Conservation (phyloP, 176 grass and related monocot genomes). For the Carex parvula region DNA sequence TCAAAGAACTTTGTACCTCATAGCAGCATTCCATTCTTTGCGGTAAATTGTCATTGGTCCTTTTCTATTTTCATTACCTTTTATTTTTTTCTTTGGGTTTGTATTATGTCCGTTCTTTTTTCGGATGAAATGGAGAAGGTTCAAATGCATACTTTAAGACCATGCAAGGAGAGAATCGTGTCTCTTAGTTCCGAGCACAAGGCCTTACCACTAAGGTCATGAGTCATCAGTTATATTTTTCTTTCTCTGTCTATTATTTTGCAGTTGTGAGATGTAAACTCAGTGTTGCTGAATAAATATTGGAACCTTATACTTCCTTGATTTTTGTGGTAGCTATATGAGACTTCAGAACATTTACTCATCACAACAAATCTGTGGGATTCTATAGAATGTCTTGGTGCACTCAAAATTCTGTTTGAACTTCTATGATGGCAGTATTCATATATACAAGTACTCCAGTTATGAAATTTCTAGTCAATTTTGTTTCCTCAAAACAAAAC, state of each 20-base stretch:
- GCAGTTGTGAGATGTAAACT: not conserved
- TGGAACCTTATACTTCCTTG: not conserved
- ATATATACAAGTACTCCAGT: not conserved
- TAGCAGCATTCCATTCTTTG: no score
- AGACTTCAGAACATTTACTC: not conserved
- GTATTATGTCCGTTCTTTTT: not conserved
- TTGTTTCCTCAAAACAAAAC: not conserved
- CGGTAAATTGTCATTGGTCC: no score
- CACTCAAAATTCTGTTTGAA: not conserved
- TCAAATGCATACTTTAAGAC: not conserved
- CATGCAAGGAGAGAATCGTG: not conserved
- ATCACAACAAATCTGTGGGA: not conserved
- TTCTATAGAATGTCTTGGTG: not conserved
- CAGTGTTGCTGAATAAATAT: not conserved
- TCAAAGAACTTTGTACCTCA: no score
- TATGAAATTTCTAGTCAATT: not conserved
- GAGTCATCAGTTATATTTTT: not conserved
- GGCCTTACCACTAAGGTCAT: not conserved
- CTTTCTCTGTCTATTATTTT: not conserved
- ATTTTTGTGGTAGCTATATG: not conserved
- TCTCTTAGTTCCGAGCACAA: not conserved
- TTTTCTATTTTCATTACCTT: not conserved
- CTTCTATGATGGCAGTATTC: not conserved
- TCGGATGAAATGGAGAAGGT: conserved; percentile 8
- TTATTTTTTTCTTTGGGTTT: not conserved